Percentiles rank a stretch among this genome's conserved stretches.
Evolutionary conservation across 1,284 basidiomycete species (phyloP).

Genomic region (Irpex sp.): DNA sequence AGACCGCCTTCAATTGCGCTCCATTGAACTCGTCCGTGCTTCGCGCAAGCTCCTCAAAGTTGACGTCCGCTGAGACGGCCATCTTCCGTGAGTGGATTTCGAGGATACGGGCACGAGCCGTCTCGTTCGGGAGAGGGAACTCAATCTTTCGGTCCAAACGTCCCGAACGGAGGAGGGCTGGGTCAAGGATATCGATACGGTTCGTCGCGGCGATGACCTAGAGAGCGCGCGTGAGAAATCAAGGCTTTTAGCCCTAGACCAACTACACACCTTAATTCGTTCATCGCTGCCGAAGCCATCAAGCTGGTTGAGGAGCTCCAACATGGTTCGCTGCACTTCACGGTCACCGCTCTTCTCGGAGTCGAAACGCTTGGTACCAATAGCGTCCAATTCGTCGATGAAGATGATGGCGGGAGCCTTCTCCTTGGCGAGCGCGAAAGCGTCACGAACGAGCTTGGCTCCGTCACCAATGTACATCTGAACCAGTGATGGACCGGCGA

Average conservation of each 20-base stretch:
- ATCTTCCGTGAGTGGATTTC: constrained; percentile 92
- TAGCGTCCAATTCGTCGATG: constrained; percentile 78
- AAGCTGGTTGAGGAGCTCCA: constrained; percentile 75
- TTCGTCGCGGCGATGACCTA: constrained; percentile 99
- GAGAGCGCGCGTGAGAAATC: constrained; percentile 9
- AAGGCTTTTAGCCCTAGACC: background rate
- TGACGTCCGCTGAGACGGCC: constrained; percentile 70
- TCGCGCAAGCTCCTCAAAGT: constrained; percentile 72
- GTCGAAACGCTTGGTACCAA: constrained; percentile 80
- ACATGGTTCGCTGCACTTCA: constrained; percentile 78
- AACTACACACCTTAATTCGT: constrained; percentile 78
- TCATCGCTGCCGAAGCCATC: constrained; percentile 85
- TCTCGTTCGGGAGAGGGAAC: constrained; percentile 75
- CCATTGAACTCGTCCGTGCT: constrained; percentile 79
- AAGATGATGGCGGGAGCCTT: constrained; percentile 79
- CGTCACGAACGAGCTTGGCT: constrained; percentile 73
- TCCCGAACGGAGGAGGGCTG: constrained; percentile 70
- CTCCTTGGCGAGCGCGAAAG: constrained; percentile 75
- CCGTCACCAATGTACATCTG: constrained; percentile 86
- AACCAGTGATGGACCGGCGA: constrained; percentile 73
- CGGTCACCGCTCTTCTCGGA: constrained; percentile 75
- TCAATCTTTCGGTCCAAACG: constrained; percentile 79
- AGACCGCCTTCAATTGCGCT: constrained; percentile 82
- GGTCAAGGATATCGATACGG: constrained; percentile 95
- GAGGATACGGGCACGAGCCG: constrained; percentile 67